Evolutionary conservation across 108 stramenopile genomes (phyloP), one percentile per base, ranked within the genome.

Genomic region (Licmophora abbreviata): DNA sequence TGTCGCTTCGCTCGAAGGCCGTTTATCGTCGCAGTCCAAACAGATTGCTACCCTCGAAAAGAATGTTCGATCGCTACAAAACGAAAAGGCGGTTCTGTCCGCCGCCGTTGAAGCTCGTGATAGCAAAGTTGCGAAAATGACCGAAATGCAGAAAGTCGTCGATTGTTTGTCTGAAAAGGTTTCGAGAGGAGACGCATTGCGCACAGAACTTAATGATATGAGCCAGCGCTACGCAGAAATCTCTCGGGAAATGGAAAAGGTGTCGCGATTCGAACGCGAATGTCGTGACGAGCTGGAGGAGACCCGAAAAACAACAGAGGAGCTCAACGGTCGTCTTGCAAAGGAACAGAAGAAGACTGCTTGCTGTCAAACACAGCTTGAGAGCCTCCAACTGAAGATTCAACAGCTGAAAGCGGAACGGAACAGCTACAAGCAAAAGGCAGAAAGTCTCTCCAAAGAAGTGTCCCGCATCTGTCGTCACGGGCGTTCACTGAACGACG

Each of bases 101-200:
- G 88, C 88, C 12, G 74, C 76, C 17, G 65, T 89, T 22, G 83
- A 85, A 28, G 77, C 81, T 21, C 60, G 88, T n/a, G 83, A 85
- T 65, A 64, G 75, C 32, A 79, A 75, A 44, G 44, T 78, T 38
- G 33, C 49, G 0, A 69, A 68, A 54, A 77, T 84, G 54, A 73
- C 48, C 2, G 65, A 56, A 46, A 49, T 81, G 9, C 71, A 68
- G 32, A 18, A 30, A 2, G 61, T 68, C 2, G 54, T 66, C 17
- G 33, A 45, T 0, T 47, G 48, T 46, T 29, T 77, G 12, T 52
- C 55, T 22, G 34, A 15, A 10, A 40, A 71, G 30, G 56, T 77
- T 1, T 44, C 63, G 4, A 33, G 64, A 51, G 48, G 67, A 9
- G 66, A 71, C 15, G 40, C 29, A 12, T 14, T 71, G 1, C 54